Evolutionary conservation across 495 filamentous ascomycete genomes (phyloP).

Genomic region (Trichoderma reesei): DNA sequence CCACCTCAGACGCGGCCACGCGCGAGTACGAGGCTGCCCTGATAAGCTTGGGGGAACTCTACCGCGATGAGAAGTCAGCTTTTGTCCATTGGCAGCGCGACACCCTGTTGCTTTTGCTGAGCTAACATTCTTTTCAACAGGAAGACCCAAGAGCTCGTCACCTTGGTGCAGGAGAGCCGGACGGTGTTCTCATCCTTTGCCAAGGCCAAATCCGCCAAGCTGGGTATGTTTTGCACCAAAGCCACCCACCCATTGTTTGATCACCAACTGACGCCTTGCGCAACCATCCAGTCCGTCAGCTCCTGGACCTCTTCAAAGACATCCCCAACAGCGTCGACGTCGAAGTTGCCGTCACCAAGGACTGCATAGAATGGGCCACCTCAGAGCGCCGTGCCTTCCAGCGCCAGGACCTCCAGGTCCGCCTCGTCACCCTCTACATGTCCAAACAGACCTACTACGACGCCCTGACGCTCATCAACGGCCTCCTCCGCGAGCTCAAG

Average conservation of each 20-base stretch:
- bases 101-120: conserved; percentile 7
- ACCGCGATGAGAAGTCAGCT: conserved; percentile 70
- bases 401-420: conserved; percentile 94
- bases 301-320: conserved; percentile 87
- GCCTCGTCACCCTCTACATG: conserved; percentile 89
- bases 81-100: conserved; percentile 8
- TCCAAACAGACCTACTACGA: conserved; percentile 94
- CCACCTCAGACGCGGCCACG: conserved; percentile 68
- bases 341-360: conserved; percentile 88
- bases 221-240: conserved; percentile 51
- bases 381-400: conserved; percentile 88
- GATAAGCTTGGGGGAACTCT: conserved; percentile 80
- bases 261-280: conserved; percentile 11
- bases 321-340: conserved; percentile 90
- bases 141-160: conserved; percentile 78
- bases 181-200: conserved; percentile 89
- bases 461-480: conserved; percentile 91
- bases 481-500: conserved; percentile 89
- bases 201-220: conserved; percentile 97
- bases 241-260: not conserved
- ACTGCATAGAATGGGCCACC: conserved; percentile 98
- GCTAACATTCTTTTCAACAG: conserved; percentile 21
- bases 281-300: conserved; percentile 69
- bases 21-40: conserved; percentile 80
- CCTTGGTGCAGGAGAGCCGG: conserved; percentile 82